Conservation (phyloP, 2,329 filamentous ascomycete genomes). For the Phialophora macrospora region DNA sequence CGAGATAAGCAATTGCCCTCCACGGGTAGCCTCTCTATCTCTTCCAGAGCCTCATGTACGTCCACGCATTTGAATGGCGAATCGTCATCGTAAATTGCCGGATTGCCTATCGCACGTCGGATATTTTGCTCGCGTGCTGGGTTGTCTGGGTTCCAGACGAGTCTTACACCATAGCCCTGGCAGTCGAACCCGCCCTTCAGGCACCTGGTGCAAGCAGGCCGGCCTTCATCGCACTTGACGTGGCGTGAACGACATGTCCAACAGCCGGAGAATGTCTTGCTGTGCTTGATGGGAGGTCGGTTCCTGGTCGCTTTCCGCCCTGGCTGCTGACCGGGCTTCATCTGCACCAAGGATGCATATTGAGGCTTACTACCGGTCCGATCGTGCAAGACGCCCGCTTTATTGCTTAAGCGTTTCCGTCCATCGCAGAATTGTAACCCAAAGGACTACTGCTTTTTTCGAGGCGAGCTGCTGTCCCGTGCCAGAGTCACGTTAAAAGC, state of each 20-base stretch:
- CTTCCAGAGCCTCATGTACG: slow-evolving; percentile 28
- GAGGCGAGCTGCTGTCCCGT: not conserved
- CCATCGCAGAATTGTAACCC: not conserved
- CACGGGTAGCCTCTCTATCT: slow-evolving; percentile 23
- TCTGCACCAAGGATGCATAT: slow-evolving; percentile 21
- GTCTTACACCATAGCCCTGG: slow-evolving; percentile 40
- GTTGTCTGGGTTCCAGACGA: slow-evolving; percentile 34
- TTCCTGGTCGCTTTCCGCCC: slow-evolving; percentile 23
- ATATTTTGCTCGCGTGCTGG: slow-evolving; percentile 35
- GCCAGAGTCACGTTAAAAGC: not conserved
- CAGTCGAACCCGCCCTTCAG: slow-evolving; percentile 41
- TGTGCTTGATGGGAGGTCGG: slow-evolving; percentile 34
- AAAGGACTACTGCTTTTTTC: not conserved
- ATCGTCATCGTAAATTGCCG: slow-evolving; percentile 29
- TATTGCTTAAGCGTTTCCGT: not conserved
- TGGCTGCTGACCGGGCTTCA: slow-evolving; percentile 20
- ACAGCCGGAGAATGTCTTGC: slow-evolving; percentile 35
- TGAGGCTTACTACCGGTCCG: not conserved
- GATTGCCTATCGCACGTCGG: slow-evolving; percentile 29
- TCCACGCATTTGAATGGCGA: slow-evolving; percentile 28
- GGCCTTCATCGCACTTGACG: slow-evolving; percentile 42
- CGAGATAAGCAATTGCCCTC: slow-evolving; percentile 11
- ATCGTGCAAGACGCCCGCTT: not conserved
- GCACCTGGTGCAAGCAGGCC: slow-evolving; percentile 40
- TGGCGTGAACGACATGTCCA: slow-evolving; percentile 35